A percentile compares a stretch with the other conserved stretches of the same genome.
These are phyloP conservation scores for Calycina herbarum DNA, from an alignment of 2,329 filamentous ascomycete species.

Conservation along the genomic window DNA sequence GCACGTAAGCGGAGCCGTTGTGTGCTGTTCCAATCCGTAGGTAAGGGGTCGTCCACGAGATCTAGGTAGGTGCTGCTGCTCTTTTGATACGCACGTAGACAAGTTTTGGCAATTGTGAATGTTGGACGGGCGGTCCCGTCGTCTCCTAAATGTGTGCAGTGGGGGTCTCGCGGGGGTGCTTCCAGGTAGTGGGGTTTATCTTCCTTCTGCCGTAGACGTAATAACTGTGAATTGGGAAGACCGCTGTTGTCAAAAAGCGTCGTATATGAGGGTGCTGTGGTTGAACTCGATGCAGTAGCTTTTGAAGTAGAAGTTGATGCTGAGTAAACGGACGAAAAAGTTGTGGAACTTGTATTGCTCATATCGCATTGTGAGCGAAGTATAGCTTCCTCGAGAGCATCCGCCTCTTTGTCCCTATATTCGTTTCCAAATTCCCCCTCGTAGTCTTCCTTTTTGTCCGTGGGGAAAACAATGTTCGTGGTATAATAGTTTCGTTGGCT, in stretches of 20 bases:
- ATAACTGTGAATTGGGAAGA: constrained; percentile 31
- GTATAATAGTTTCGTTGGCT: constrained; percentile 68
- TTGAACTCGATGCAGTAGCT: constrained; percentile 15
- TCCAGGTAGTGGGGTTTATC: constrained; percentile 42
- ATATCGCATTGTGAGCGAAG: background rate
- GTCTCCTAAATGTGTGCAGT: constrained; percentile 51
- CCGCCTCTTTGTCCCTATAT: constrained; percentile 13
- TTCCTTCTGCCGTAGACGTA: constrained; percentile 26
- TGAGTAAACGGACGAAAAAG: background rate
- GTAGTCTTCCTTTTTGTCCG: background rate
- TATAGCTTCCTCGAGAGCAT: background rate
- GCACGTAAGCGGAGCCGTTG: constrained; percentile 51
- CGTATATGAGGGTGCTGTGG: constrained; percentile 12
- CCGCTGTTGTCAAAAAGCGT: constrained; percentile 17
- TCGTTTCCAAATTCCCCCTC: background rate
- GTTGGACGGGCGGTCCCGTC: constrained; percentile 43
- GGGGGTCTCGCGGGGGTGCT: constrained; percentile 41
- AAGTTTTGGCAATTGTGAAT: constrained; percentile 54
- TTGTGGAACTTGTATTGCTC: background rate
- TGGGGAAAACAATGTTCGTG: constrained; percentile 49
- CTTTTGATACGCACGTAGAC: constrained; percentile 55
- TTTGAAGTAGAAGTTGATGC: background rate
- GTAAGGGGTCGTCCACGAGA: constrained; percentile 52
- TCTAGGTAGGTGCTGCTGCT: constrained; percentile 58
- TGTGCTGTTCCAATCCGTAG: constrained; percentile 37